A percentile compares a stretch with the other conserved stretches of the same genome.
Evolutionary conservation across 345 rosid genomes (phyloP).

Genomic region (Dipteronia sinensis): DNA sequence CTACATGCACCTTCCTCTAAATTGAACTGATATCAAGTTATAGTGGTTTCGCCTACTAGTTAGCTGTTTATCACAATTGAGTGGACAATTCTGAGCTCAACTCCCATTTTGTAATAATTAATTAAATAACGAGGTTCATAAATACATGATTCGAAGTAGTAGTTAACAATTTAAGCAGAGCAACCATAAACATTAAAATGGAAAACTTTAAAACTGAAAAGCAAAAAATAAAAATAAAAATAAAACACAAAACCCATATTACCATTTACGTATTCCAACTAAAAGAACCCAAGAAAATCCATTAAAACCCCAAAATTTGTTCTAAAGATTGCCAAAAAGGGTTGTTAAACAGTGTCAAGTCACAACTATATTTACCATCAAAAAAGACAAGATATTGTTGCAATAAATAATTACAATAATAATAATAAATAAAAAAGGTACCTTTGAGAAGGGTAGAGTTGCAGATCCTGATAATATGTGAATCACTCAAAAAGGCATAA

Average conservation of each 20-base stretch:
- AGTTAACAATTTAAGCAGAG: not conserved
- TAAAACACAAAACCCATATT: not conserved
- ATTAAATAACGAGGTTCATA: not conserved
- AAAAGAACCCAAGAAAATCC: not conserved
- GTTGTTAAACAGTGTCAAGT: not conserved
- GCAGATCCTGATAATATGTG: constrained; percentile 7
- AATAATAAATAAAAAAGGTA: not conserved
- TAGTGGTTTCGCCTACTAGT: not conserved
- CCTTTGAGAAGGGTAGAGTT: constrained; percentile 3
- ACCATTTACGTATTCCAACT: not conserved
- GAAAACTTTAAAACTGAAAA: not conserved
- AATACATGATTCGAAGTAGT: not conserved
- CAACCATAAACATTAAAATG: not conserved
- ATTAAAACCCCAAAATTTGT: not conserved
- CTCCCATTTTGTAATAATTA: not conserved
- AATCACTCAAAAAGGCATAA: not conserved
- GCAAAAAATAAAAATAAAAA: not conserved
- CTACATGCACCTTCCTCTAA: not conserved
- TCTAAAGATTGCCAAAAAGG: not conserved
- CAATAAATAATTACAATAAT: not conserved
- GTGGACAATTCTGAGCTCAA: not conserved
- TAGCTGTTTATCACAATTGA: not conserved
- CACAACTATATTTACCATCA: not conserved
- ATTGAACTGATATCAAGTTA: not conserved
- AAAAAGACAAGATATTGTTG: not conserved